Evolutionary conservation across 202 grass and related monocot genomes (phyloP), one percentile per base, ranked within the genome.

Genomic region (Carex arenaria): DNA sequence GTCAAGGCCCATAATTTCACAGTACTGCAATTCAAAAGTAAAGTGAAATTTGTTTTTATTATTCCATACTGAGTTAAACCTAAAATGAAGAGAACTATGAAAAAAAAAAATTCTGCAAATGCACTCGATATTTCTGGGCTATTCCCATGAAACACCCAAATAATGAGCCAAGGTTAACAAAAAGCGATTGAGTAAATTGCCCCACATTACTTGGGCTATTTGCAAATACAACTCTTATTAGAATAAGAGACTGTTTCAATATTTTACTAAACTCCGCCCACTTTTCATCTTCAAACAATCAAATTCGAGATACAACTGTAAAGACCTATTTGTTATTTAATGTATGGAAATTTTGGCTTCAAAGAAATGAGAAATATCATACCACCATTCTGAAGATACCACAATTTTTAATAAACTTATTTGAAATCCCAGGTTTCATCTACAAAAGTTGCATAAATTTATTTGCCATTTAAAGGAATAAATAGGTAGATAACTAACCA

Each of bases 1-100:
- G 93, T 95, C 82, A 99, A 88, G 61, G 93, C 74, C 96, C 96
- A 95, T 88, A 99, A 85, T 78, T 95, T 99, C 68, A 99, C 78
- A 5, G 93, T 86, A 73, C 96, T 99, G 81, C 54, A 26, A 88
- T 17, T 72, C 64, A 79, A 63, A 42, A 31, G 84, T 86, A 82
- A 86, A 77, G 80, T 26, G 49, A 84, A 53, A 64, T 62, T 63
- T 9, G 11, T 81, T 63, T 60, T 64, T 22, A 52, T 61, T 32
- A 79, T 59, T 56, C 12, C 34, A 38, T 19, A 32, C 18, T 66
- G 20, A 80, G 28, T 10, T 49, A 14, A 28, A 28, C 55, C 64
- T 84, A 61, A 30, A 84, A 74, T 59, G 57, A 80, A 77, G 65
- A 55, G 13, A 11, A 4, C 10, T 85, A 51, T 38, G 56, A 55